These are phyloP conservation scores for Coemansia sp. DNA, from an alignment of 192 early-diverging fungal genomes.

Conservation along the genomic window DNA sequence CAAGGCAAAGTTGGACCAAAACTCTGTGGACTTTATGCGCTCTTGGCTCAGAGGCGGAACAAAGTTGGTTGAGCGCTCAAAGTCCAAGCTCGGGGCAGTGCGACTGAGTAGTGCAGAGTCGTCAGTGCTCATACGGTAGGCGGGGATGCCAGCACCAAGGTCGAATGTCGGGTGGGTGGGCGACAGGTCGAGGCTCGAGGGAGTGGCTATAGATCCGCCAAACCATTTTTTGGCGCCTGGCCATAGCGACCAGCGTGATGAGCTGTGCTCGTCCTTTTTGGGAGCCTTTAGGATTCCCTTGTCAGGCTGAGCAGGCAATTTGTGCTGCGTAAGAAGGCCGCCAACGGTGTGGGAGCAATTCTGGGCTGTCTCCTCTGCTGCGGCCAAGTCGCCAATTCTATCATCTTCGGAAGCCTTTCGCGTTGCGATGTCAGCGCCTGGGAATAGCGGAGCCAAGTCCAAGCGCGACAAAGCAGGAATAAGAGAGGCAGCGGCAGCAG, in stretches of 20 bases:
- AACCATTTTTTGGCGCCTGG: constrained; percentile 50
- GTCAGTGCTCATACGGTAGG: constrained; percentile 8
- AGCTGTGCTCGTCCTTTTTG: constrained; percentile 20
- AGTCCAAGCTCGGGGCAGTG: constrained; percentile 47
- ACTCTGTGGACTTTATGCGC: constrained; percentile 52
- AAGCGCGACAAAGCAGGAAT: constrained; percentile 10
- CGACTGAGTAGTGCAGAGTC: constrained; percentile 14
- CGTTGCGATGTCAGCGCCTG: neutral
- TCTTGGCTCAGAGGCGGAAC: constrained; percentile 52
- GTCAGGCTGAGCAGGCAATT: constrained; percentile 18
- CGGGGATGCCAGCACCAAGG: constrained; percentile 44
- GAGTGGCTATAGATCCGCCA: constrained; percentile 11
- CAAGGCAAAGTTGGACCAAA: constrained; percentile 50
- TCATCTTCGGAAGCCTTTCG: neutral
- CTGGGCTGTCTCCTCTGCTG: neutral
- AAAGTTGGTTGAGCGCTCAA: constrained; percentile 43
- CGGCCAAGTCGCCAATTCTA: neutral
- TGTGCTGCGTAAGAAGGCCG: neutral
- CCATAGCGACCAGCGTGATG: constrained; percentile 47
- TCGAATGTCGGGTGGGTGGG: constrained; percentile 32
- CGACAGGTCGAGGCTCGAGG: constrained; percentile 10
- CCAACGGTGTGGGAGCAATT: no score
- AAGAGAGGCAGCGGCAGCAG: neutral
- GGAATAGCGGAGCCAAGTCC: constrained; percentile 41
- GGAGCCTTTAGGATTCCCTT: constrained; percentile 48